Evolutionary conservation across 2,329 filamentous ascomycete species (phyloP).

Genomic region (Colletotrichum sp.): DNA sequence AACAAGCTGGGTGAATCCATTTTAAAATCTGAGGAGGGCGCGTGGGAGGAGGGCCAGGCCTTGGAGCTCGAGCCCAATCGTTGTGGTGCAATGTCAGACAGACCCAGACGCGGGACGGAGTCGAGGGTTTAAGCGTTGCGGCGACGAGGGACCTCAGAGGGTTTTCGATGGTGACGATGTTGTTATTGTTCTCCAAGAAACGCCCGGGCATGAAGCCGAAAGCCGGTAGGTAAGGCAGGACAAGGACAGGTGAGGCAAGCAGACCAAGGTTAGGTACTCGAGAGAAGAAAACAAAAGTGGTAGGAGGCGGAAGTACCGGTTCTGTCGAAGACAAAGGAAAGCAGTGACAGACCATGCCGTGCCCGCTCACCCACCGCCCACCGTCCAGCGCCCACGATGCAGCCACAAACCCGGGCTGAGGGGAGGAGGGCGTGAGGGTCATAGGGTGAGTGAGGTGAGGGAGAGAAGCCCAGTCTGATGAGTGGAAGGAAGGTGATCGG

Average conservation of each 20-base stretch:
- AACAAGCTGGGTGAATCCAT: neutral
- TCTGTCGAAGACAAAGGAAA: neutral
- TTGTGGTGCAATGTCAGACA: neutral
- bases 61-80: neutral
- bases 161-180: neutral
- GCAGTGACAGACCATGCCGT: neutral
- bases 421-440: neutral
- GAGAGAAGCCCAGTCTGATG: too few species aligned
- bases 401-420: conserved; percentile 4
- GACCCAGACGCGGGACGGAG: neutral
- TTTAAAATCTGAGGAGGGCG: neutral
- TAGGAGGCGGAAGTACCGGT: neutral
- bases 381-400: neutral
- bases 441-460: neutral
- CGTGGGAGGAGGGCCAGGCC: neutral
- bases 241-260: neutral
- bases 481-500: conserved; percentile 8
- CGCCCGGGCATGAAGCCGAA: neutral
- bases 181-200: neutral
- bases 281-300: neutral
- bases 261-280: neutral
- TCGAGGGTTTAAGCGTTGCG: neutral
- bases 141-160: neutral
- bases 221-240: neutral
- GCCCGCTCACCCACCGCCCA: neutral